Conservation (phyloP, 805 yeast genomes). For the Ogataea pini region DNA sequence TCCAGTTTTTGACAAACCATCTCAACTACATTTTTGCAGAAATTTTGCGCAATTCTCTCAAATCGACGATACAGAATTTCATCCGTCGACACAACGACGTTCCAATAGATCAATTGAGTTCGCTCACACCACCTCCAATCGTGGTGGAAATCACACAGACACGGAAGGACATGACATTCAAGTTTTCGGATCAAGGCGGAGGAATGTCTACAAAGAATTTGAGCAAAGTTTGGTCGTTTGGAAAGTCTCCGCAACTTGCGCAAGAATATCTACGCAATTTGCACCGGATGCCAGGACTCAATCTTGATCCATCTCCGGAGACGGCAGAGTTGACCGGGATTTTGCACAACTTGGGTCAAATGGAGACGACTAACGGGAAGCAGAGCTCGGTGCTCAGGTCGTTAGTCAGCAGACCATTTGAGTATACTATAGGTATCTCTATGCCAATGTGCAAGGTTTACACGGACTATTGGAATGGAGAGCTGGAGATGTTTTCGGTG, state of each 20-base stretch:
- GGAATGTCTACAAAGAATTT: slow-evolving; percentile 67
- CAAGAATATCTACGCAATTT: slow-evolving; percentile 60
- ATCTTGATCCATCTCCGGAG: slow-evolving; percentile 35
- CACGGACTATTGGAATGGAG: slow-evolving; percentile 97
- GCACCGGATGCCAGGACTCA: slow-evolving; percentile 67
- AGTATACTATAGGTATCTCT: slow-evolving; percentile 80
- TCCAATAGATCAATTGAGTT: slow-evolving; percentile 14
- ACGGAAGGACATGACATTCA: slow-evolving; percentile 64
- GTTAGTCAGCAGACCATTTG: slow-evolving; percentile 70
- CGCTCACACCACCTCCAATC: slow-evolving; percentile 62
- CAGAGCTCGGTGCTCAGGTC: slow-evolving; percentile 57
- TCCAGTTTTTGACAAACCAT: slow-evolving; percentile 86
- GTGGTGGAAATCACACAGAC: slow-evolving; percentile 71
- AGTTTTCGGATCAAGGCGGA: slow-evolving; percentile 90
- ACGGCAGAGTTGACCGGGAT: slow-evolving; percentile 24
- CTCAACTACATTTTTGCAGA: slow-evolving; percentile 86
- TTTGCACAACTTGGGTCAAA: slow-evolving; percentile 33
- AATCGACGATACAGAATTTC: slow-evolving; percentile 66
- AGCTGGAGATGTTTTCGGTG: slow-evolving; percentile 73
- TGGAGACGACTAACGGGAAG: slow-evolving; percentile 28
- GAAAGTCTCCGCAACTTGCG: slow-evolving; percentile 65
- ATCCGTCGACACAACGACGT: slow-evolving; percentile 28
- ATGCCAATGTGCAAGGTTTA: slow-evolving; percentile 91
- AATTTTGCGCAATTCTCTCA: slow-evolving; percentile 79
- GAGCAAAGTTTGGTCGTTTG: slow-evolving; percentile 82